Conservation (phyloP, 2,329 filamentous ascomycete species). For the Diaporthe australafricana region DNA sequence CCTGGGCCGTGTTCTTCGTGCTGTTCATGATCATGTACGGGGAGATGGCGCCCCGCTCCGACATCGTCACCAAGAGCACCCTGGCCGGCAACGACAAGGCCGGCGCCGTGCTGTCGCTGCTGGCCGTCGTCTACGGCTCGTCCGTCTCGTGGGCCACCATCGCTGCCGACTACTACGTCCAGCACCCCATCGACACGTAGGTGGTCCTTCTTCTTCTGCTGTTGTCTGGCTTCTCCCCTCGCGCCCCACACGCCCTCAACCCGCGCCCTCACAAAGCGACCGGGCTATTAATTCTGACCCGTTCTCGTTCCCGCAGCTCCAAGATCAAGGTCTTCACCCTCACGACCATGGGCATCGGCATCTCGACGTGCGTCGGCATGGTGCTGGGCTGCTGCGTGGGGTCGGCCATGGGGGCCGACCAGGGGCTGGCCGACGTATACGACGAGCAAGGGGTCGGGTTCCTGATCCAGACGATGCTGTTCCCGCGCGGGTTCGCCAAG, state of each 20-base stretch:
- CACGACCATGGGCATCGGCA: slow-evolving; percentile 57
- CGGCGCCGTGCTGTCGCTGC: slow-evolving; percentile 54
- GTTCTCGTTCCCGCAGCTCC: slow-evolving; percentile 39
- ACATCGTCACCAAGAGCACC: slow-evolving; percentile 49
- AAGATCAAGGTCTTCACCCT: slow-evolving; percentile 59
- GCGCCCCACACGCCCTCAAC: no score
- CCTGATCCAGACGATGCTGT: slow-evolving; percentile 56
- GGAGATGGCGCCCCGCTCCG: slow-evolving; percentile 54
- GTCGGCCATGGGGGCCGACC: slow-evolving; percentile 53
- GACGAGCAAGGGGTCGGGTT: slow-evolving; percentile 55
- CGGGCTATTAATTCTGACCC: not conserved
- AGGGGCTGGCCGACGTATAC: slow-evolving; percentile 51
- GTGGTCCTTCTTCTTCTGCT: not conserved
- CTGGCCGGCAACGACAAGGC: slow-evolving; percentile 50
- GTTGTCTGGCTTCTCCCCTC: not conserved
- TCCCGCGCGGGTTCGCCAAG: slow-evolving; percentile 58
- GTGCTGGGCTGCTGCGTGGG: slow-evolving; percentile 55
- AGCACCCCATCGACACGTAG: slow-evolving; percentile 56
- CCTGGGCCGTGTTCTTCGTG: slow-evolving; percentile 60
- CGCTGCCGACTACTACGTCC: slow-evolving; percentile 57
- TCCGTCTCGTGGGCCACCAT: slow-evolving; percentile 60
- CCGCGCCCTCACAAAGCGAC: not conserved
- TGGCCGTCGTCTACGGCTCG: slow-evolving; percentile 59
- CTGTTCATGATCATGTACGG: slow-evolving; percentile 63
- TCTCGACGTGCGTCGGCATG: slow-evolving; percentile 62